These are phyloP conservation scores for Globisporangium viniferum DNA, from an alignment of 352 stramenopile species.

Conservation along the genomic window DNA sequence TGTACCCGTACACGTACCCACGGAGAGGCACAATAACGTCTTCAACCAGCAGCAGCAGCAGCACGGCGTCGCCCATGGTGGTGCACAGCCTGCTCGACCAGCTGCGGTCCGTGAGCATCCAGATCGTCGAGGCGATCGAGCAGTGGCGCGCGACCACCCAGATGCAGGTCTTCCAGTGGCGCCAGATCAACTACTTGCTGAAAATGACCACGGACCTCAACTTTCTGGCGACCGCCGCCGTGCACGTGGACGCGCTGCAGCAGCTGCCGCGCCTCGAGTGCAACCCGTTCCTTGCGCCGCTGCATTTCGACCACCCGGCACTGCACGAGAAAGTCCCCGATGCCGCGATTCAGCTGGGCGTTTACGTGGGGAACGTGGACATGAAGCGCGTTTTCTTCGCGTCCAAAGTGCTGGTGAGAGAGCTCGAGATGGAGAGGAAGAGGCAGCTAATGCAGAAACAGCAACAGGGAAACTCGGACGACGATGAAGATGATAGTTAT, in stretches of 20 bases:
- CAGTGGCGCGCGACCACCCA: slow-evolving; percentile 38
- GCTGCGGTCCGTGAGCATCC: slow-evolving; percentile 53
- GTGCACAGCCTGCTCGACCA: slow-evolving; percentile 64
- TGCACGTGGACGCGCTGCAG: slow-evolving; percentile 37
- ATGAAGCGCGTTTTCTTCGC: slow-evolving; percentile 55
- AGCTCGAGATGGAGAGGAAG: slow-evolving; percentile 29
- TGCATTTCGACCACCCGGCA: slow-evolving; percentile 58
- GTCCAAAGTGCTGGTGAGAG: slow-evolving; percentile 41
- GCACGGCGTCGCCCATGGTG: slow-evolving; percentile 47
- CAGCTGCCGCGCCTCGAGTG: slow-evolving; percentile 39
- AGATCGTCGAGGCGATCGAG: slow-evolving; percentile 68
- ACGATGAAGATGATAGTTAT: background rate
- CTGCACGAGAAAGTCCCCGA: slow-evolving; percentile 29
- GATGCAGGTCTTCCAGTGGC: slow-evolving; percentile 64
- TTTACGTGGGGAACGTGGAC: slow-evolving; percentile 48
- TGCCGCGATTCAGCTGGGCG: slow-evolving; percentile 28
- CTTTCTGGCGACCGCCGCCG: slow-evolving; percentile 38
- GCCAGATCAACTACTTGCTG: slow-evolving; percentile 70
- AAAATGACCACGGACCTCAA: slow-evolving; percentile 73
- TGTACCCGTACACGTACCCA: slow-evolving; percentile 25
- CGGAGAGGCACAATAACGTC: slow-evolving; percentile 3
- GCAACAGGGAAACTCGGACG: background rate
- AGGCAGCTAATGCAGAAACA: background rate
- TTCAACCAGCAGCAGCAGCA: background rate
- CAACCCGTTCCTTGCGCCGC: slow-evolving; percentile 62